phyloP scores from a whole-genome alignment of 139 green algal genomes.

The Picochlorum sp. region DNA sequence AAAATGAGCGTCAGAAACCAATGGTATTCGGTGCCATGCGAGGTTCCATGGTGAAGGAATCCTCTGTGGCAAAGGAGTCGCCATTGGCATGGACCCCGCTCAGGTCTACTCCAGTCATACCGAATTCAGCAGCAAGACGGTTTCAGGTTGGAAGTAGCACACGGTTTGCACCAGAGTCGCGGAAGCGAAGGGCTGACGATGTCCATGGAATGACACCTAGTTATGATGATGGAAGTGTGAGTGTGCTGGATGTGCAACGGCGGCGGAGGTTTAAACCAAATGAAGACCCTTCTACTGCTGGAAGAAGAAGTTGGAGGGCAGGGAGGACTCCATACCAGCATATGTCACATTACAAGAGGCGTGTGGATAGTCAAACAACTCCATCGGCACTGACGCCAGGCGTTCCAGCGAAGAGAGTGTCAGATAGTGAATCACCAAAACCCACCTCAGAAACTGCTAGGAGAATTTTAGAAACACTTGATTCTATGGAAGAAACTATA shows the following conservation, averaged over 20 bases:
- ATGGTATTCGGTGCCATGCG: too few relatives aligned
- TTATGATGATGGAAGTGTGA: slow-evolving; percentile 19
- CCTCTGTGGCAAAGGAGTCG: too few relatives aligned
- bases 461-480: slow-evolving; percentile 30
- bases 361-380: neutral
- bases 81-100: too few relatives aligned
- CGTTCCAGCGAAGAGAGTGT: neutral
- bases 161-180: neutral
- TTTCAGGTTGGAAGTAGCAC: too few relatives aligned
- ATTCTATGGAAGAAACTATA: slow-evolving; percentile 22
- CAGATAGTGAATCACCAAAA: neutral
- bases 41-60: too few relatives aligned
- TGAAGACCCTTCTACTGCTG: slow-evolving; percentile 2
- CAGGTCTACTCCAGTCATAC: too few relatives aligned
- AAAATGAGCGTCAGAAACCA: too few relatives aligned
- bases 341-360: slow-evolving; percentile 8
- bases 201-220: neutral
- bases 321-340: slow-evolving; percentile 25
- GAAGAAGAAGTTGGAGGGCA: slow-evolving; percentile 18
- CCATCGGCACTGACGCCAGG: neutral
- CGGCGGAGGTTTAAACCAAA: slow-evolving; percentile 10
- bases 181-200: slow-evolving; percentile 22
- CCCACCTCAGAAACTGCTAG: slow-evolving; percentile 31
- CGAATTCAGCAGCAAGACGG: too few relatives aligned
- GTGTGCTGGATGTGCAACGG: slow-evolving; percentile 27